A percentile compares a stretch with the other conserved stretches of the same genome.
These are phyloP conservation scores for Trametes villosa DNA, from an alignment of 768 basidiomycete genomes.

Conservation along the genomic window DNA sequence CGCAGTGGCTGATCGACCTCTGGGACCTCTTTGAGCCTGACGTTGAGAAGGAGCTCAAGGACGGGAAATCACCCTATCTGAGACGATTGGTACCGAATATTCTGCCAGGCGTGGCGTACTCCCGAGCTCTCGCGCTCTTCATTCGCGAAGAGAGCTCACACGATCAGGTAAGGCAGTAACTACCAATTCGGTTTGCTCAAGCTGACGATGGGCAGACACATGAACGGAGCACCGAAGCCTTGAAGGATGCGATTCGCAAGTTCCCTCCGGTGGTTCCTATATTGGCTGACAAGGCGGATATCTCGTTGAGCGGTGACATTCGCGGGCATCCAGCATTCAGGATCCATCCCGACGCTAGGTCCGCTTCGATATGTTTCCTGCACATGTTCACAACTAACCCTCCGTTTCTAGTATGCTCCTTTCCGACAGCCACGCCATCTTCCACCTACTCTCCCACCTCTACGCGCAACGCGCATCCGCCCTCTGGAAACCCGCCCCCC, in stretches of 20 bases:
- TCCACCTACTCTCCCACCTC: constrained; percentile 86
- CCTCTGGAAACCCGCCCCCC: constrained; percentile 79
- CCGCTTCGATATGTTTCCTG: constrained; percentile 23
- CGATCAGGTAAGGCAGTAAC: constrained; percentile 18
- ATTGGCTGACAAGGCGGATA: constrained; percentile 85
- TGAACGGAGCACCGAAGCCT: constrained; percentile 63
- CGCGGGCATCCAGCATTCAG: constrained; percentile 66
- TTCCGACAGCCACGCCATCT: constrained; percentile 45
- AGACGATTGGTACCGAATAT: constrained; percentile 37
- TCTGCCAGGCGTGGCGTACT: constrained; percentile 80
- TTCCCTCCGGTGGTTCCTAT: constrained; percentile 86
- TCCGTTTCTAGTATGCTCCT: constrained; percentile 17
- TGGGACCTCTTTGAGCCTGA: constrained; percentile 50
- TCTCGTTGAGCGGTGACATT: constrained; percentile 59
- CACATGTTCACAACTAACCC: not conserved
- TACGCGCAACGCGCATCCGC: constrained; percentile 79
- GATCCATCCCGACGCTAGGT: constrained; percentile 72
- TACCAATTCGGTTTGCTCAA: not conserved
- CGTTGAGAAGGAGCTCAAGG: constrained; percentile 15
- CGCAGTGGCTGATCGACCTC: constrained; percentile 78
- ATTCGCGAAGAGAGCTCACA: constrained; percentile 47
- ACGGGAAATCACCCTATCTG: constrained; percentile 43
- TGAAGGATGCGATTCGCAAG: constrained; percentile 71
- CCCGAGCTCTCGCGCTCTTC: constrained; percentile 69
- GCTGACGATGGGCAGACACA: constrained; percentile 32